Base-by-base conservation (phyloP, 805 yeast species). In the Starmerella apicola region DNA sequence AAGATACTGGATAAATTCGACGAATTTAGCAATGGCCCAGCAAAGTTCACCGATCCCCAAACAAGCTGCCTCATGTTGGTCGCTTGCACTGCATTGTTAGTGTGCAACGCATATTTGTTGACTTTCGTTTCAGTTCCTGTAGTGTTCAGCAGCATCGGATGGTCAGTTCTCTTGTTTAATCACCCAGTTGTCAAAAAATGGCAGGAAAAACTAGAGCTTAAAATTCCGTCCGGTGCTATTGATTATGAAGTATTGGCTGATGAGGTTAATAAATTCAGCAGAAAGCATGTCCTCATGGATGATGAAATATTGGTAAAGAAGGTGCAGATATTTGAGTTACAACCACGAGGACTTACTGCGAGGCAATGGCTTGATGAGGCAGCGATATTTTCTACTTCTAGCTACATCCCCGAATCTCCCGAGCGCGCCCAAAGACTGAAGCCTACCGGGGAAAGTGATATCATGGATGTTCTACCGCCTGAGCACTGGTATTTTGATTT, bases 291-390 rank as follows among this genome's bases (percentile, higher is more conserved):
- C 7, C 45, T 55, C 19, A 63, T 81, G n/a, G 68, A 78, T 19
- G 93, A 82, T 53, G 84, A 70, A 0, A 78, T 84, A 0, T 76
- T 75, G 35, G 56, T 62, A 0, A 63, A 73, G 32, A 56, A 62
- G n/a, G 85, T 82, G 6, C 93, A 85, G 53, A 64, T 86, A 1
- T 86, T 68, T 56, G 94, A 85, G 57, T 66, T 85, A 19, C 81
- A 81, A 54, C 66, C 69, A 32, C 78, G 70, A 49, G 80, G 80
- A 28, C 58, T 74, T 20, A 68, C 79, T 2, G 71, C 75, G 0
- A 62, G 67, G 5, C 66, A 66, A 22, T 85, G 88, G 81, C 65
- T 69, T 28, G 71, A 76, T 22, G 72, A 72, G 13, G 13, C 19
- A 13, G 30, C 38, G 53, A 55, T 70, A 18, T 81, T 67, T 53